A percentile compares a stretch with the other conserved stretches of the same genome.
Evolutionary conservation across 2,329 filamentous ascomycete species (phyloP).

Genomic region (Diplocarpon rosae): DNA sequence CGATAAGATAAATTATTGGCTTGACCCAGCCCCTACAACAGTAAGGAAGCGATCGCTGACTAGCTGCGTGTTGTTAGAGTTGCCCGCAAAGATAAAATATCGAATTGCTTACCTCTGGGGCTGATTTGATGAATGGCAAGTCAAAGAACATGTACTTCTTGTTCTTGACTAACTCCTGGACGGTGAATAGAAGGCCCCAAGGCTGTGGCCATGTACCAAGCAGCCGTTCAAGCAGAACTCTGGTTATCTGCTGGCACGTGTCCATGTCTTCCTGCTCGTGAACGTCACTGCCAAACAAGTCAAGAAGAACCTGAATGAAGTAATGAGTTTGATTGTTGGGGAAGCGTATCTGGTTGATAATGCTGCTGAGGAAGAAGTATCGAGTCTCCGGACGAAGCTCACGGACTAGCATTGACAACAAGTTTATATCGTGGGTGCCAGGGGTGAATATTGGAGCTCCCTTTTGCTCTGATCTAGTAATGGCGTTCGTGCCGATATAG

Average conservation of each 20-base stretch:
- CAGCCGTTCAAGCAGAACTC: conserved; percentile 78
- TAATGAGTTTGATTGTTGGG: conserved; percentile 86
- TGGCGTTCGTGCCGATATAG: conserved; percentile 66
- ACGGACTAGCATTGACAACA: conserved; percentile 67
- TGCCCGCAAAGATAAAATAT: background rate
- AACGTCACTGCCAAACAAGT: conserved; percentile 71
- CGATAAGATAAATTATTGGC: conserved; percentile 1
- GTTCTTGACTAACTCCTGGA: conserved; percentile 86
- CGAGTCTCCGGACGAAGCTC: conserved; percentile 66
- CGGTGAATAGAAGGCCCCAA: conserved; percentile 84
- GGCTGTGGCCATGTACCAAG: conserved; percentile 87
- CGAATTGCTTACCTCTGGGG: conserved; percentile 59
- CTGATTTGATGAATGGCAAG: conserved; percentile 79
- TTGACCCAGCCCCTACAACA: conserved; percentile 12
- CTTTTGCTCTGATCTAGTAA: conserved; percentile 45
- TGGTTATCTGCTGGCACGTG: conserved; percentile 82
- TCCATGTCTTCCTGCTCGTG: conserved; percentile 65
- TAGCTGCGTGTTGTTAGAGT: conserved; percentile 16
- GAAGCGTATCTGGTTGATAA: conserved; percentile 85
- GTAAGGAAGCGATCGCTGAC: conserved; percentile 25
- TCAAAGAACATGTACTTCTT: conserved; percentile 87
- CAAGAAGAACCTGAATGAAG: conserved; percentile 75
- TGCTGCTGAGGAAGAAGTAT: conserved; percentile 73
- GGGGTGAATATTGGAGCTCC: conserved; percentile 53
- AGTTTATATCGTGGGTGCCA: conserved; percentile 54